Evolutionary conservation across 352 stramenopile species (phyloP).

Genomic region (Phytophthora agathidicida): DNA sequence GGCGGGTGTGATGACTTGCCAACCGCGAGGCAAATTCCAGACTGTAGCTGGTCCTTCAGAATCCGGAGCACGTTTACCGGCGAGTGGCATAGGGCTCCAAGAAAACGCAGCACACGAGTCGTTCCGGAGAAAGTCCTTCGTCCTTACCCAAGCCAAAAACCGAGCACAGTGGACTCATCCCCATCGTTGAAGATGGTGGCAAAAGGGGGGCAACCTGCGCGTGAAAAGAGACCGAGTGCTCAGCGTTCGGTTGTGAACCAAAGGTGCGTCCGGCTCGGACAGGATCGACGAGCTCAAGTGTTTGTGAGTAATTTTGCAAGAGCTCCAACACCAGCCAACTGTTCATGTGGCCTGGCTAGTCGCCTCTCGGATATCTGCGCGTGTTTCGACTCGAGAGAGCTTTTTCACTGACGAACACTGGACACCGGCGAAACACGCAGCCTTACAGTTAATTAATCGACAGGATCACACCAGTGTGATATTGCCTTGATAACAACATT

Average conservation of each 20-base stretch:
- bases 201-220: not conserved
- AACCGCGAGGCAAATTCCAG: slow-evolving; percentile 19
- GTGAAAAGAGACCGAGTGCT: slow-evolving; percentile 21
- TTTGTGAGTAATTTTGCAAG: slow-evolving; percentile 1
- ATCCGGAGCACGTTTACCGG: slow-evolving; percentile 19
- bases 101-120: slow-evolving; percentile 24
- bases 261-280: slow-evolving; percentile 13
- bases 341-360: slow-evolving; percentile 19
- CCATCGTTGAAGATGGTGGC: slow-evolving; percentile 40
- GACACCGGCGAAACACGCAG: slow-evolving; percentile 12
- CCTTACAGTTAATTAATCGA: too few relatives aligned
- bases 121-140: slow-evolving; percentile 12
- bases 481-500: too few relatives aligned
- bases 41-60: slow-evolving; percentile 9
- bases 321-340: not conserved
- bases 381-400: slow-evolving; percentile 14
- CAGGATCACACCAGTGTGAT: too few relatives aligned
- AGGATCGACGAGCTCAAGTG: slow-evolving; percentile 2
- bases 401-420: not conserved
- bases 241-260: slow-evolving; percentile 10
- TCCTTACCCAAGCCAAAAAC: too few relatives aligned
- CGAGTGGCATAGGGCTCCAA: slow-evolving; percentile 13
- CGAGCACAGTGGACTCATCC: slow-evolving; percentile 1
- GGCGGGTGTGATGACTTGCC: not conserved
- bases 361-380: slow-evolving; percentile 1